Evolutionary conservation across 2,329 filamentous ascomycete species (phyloP).

Genomic region (Exserohilum rostratum): DNA sequence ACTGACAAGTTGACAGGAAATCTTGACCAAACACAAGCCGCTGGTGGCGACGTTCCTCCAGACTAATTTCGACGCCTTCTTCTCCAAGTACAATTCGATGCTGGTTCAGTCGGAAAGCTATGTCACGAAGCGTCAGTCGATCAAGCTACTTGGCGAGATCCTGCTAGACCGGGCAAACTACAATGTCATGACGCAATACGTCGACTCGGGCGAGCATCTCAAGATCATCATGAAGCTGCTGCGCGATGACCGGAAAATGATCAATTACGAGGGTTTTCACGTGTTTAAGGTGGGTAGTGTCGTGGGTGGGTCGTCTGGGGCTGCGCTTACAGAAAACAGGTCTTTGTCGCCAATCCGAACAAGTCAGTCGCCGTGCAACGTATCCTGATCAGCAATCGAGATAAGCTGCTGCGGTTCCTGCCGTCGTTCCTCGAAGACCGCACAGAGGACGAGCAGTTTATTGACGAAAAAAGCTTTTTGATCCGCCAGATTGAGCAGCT

Average conservation of each 20-base stretch:
- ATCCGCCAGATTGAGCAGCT: constrained; percentile 82
- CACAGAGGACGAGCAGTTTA: constrained; percentile 97
- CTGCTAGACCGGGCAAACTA: constrained; percentile 95
- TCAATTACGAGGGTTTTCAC: constrained; percentile 98
- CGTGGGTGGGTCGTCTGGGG: neutral
- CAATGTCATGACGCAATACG: constrained; percentile 96
- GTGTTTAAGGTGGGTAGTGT: constrained; percentile 77
- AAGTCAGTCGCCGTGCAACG: constrained; percentile 96
- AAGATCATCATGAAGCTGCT: constrained; percentile 99
- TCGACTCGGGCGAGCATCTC: constrained; percentile 91
- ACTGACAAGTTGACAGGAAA: constrained; percentile 66
- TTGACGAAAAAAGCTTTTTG: constrained; percentile 95
- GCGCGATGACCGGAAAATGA: constrained; percentile 96
- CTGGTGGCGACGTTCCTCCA: constrained; percentile 86
- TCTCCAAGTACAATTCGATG: constrained; percentile 84
- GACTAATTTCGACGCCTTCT: constrained; percentile 93
- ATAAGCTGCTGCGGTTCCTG: constrained; percentile 86
- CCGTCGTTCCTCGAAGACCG: constrained; percentile 92
- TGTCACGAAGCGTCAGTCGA: constrained; percentile 96
- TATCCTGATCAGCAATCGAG: constrained; percentile 94
- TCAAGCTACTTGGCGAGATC: constrained; percentile 95
- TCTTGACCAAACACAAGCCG: constrained; percentile 91
- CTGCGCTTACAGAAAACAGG: constrained; percentile 53
- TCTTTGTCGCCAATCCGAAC: constrained; percentile 98
- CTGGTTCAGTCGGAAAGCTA: constrained; percentile 93